Evolutionary conservation across 2,329 filamentous ascomycete species (phyloP), one percentile per base, ranked within the genome.

Genomic region (Colletotrichum truncatum): DNA sequence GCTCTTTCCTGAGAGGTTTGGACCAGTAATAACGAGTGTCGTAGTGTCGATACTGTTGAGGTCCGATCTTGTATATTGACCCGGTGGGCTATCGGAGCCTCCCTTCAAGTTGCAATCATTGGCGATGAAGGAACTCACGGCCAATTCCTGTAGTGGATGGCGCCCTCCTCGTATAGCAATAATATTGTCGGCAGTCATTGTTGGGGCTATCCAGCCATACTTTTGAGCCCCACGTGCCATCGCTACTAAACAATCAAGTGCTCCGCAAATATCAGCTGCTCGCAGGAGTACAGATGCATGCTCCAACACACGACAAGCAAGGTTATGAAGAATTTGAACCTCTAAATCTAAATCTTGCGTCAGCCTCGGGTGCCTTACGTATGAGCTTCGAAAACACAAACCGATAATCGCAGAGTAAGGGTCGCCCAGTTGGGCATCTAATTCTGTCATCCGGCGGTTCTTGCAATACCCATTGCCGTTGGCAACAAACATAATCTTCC

Each of bases 1-100:
- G 70, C 94, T 98, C 77, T 99, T 99, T 0, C 96, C 96, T 0
- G 96, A 98, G 75, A 96, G 97, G 71, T 99, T 99, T 4, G 96
- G 94, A 0, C 96, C 96, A 0, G 96, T 98, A 71, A 99, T 78
- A 6, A 98, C 81, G 11, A 98, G 75, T 79, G 93, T 91, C 68
- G 87, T 93, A 11, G 36, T 36, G 11, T 61, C 57, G 18, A 67
- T 70, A 11, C 38, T 32, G 8, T n/a, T 7, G 14, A 12, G 23
- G 14, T 5, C 14, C 72, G 67, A 11, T 68, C 34, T 46, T 67
- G 46, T 9, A 71, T 63, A n/a, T 67, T 38, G 3, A 57, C 23
- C 21, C 62, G 36, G n/a, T 69, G 67, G 38, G 8, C 18, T 23
- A 16, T 80, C 82, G n/a, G 64, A 64, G 2, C 92, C 91, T 21